Percentiles rank a stretch among this genome's conserved stretches.
Evolutionary conservation across 805 yeast species (phyloP).

Genomic region (Metschnikowia noctiluminum): DNA sequence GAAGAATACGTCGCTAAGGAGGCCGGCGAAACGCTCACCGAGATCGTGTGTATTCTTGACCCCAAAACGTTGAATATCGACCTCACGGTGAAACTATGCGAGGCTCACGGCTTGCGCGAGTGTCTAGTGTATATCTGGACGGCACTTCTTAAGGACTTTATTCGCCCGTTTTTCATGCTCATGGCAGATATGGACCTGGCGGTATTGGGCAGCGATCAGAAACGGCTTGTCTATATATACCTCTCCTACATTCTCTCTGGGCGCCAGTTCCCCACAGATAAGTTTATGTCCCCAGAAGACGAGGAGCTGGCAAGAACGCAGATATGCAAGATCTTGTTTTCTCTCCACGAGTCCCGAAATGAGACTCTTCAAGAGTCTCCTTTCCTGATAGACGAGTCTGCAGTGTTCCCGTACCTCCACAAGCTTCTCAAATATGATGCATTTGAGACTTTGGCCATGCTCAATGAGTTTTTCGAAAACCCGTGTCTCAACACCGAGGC

Average conservation of each 20-base stretch:
- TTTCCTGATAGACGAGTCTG: background rate
- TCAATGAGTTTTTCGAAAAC: constrained; percentile 86
- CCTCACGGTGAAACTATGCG: constrained; percentile 62
- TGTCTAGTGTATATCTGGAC: constrained; percentile 72
- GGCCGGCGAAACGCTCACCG: constrained; percentile 54
- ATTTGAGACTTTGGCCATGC: constrained; percentile 56
- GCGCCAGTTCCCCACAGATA: constrained; percentile 74
- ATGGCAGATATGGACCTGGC: constrained; percentile 16
- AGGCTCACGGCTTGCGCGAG: constrained; percentile 53
- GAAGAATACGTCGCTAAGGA: constrained; percentile 39
- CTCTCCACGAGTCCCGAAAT: constrained; percentile 31
- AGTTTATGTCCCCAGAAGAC: constrained; percentile 32
- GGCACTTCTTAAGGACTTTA: constrained; percentile 61
- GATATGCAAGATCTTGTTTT: constrained; percentile 21
- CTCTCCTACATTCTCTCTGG: constrained; percentile 71
- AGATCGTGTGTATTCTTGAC: constrained; percentile 67
- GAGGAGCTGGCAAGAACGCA: constrained; percentile 9
- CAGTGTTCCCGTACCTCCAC: constrained; percentile 63
- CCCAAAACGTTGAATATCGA: constrained; percentile 72
- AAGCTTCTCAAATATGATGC: constrained; percentile 54
- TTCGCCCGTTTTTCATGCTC: constrained; percentile 66
- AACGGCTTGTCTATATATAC: constrained; percentile 47
- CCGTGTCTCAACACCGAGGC: constrained; percentile 63
- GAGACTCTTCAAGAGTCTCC: background rate
- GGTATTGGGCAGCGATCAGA: constrained; percentile 2